phyloP scores from a whole-genome alignment of 1,284 basidiomycete species.

The Ustilago curta region DNA sequence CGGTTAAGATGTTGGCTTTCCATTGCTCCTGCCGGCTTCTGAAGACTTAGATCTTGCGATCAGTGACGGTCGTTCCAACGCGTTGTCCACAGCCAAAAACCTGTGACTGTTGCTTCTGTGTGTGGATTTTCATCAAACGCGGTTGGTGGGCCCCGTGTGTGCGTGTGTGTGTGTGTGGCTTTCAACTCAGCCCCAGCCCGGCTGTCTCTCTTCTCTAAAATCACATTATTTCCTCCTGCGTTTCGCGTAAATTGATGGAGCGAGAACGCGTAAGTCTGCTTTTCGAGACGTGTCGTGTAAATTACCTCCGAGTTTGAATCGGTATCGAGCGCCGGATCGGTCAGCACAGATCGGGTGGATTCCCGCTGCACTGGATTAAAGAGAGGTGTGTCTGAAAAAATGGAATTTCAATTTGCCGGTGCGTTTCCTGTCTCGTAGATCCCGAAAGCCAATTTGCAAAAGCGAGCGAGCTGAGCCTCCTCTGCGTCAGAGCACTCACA shows the following conservation, averaged over 20 bases:
- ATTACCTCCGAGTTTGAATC: constrained; percentile 1
- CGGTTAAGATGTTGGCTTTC: not conserved
- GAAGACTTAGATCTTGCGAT: not conserved
- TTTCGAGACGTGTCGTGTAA: constrained; percentile 37
- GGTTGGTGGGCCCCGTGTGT: not conserved
- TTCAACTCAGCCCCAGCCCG: constrained; percentile 6
- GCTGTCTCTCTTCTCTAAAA: constrained; percentile 12
- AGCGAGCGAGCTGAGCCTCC: too few relatives aligned
- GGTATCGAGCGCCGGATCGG: not conserved
- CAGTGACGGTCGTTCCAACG: not conserved
- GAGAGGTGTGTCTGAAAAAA: too few relatives aligned
- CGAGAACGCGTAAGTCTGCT: constrained; percentile 2
- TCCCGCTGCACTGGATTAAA: too few relatives aligned
- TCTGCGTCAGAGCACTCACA: too few relatives aligned
- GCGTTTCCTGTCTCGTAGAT: too few relatives aligned
- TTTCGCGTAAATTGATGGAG: constrained; percentile 32
- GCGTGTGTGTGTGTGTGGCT: not conserved
- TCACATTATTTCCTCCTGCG: constrained; percentile 2
- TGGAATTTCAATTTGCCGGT: not conserved
- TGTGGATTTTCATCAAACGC: constrained; percentile 39
- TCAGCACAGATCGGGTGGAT: not conserved
- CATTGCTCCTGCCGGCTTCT: not conserved
- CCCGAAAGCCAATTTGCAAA: too few relatives aligned
- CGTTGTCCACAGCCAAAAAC: constrained; percentile 1
- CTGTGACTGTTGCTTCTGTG: constrained; percentile 12